These are phyloP conservation scores for Penicillium thymicola DNA, from an alignment of 2,329 filamentous ascomycete genomes.

Conservation along the genomic window DNA sequence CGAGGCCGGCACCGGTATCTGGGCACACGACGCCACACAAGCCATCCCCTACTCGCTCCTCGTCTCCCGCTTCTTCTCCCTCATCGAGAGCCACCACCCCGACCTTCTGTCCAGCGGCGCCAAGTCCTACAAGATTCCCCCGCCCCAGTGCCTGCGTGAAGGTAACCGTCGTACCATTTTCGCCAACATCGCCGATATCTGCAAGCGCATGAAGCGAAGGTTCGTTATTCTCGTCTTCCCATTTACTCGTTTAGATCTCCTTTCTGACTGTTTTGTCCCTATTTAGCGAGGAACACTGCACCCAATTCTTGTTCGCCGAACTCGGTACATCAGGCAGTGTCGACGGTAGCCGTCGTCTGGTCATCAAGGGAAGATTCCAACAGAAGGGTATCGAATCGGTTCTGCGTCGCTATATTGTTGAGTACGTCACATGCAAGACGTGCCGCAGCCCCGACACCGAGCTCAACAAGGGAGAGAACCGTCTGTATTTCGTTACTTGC, in stretches of 20 bases:
- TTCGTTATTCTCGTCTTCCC: neutral
- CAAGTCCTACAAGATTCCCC: constrained; percentile 98
- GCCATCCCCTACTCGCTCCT: constrained; percentile 81
- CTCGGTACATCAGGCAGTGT: constrained; percentile 96
- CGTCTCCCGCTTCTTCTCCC: constrained; percentile 87
- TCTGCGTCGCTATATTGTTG: constrained; percentile 64
- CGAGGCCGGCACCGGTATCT: constrained; percentile 85
- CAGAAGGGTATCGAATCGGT: constrained; percentile 99
- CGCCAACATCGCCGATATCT: constrained; percentile 97
- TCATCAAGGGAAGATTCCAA: constrained; percentile 99
- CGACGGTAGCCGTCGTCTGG: constrained; percentile 84
- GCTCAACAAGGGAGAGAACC: constrained; percentile 98
- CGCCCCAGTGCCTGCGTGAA: constrained; percentile 97
- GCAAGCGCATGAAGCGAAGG: constrained; percentile 93
- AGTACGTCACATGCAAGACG: constrained; percentile 99
- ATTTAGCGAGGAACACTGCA: constrained; percentile 87
- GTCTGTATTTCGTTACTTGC: constrained; percentile 98
- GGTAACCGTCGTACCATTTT: constrained; percentile 99
- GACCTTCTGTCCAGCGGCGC: constrained; percentile 84
- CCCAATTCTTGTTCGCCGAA: constrained; percentile 94
- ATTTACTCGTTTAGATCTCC: neutral
- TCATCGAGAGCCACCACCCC: constrained; percentile 93
- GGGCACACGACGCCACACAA: constrained; percentile 74
- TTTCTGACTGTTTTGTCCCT: neutral
- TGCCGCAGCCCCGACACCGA: constrained; percentile 93